A percentile compares a stretch with the other conserved stretches of the same genome.
Conservation (phyloP, 495 filamentous ascomycete species). For the Niebla homalea region DNA sequence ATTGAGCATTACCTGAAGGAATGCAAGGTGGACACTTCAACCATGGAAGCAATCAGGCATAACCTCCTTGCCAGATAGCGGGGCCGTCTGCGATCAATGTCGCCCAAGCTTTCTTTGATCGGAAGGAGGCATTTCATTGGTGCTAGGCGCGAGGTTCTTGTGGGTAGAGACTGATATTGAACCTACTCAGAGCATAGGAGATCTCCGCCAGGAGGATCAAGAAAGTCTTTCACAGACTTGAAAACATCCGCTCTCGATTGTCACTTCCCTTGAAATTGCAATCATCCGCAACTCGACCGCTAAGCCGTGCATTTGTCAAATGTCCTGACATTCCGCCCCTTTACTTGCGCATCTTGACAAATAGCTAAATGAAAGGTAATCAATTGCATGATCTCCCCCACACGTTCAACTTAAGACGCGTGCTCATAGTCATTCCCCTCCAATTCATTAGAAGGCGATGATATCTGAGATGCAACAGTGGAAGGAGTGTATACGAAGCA, state of each 20-base stretch:
- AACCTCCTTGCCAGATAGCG: not conserved
- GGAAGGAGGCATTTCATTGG: no score
- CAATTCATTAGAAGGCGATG: not conserved
- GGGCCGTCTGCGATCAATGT: no score
- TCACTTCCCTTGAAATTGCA: no score
- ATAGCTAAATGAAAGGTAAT: constrained; percentile 5
- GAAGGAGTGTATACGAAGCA: not conserved
- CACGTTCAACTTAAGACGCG: not conserved
- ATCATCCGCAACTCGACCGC: no score
- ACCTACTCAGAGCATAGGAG: no score
- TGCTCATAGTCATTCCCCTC: not conserved
- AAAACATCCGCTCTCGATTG: no score
- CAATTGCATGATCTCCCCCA: not conserved
- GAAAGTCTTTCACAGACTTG: no score
- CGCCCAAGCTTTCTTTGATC: no score
- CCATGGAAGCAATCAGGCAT: constrained; percentile 23
- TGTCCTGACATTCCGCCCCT: not conserved
- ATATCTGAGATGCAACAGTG: not conserved
- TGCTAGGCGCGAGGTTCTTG: no score
- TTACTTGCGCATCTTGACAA: not conserved
- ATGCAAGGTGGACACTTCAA: constrained; percentile 39
- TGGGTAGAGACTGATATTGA: no score
- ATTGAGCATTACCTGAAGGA: constrained; percentile 45
- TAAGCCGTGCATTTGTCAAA: no score
- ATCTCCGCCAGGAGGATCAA: no score